Conservation (phyloP, 345 rosid species). For the Pistacia atlantica region DNA sequence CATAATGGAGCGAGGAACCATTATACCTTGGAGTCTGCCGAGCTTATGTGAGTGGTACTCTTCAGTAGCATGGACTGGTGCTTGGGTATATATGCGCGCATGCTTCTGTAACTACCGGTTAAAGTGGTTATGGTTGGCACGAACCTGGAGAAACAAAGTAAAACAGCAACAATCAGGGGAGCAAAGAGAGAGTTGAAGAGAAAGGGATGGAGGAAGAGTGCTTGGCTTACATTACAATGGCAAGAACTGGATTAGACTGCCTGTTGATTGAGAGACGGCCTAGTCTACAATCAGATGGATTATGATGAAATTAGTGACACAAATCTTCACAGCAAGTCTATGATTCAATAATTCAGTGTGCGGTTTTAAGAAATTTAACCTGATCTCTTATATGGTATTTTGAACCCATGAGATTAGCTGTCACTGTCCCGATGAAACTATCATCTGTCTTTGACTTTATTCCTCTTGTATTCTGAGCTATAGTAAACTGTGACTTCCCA, state of each 20-base stretch:
- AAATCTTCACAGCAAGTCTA: not conserved
- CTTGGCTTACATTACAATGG: slow-evolving; percentile 65
- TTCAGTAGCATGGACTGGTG: slow-evolving; percentile 75
- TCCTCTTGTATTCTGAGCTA: slow-evolving; percentile 78
- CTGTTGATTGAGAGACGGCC: slow-evolving; percentile 42
- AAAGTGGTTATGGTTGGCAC: slow-evolving; percentile 81
- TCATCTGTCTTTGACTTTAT: slow-evolving; percentile 63
- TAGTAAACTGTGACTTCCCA: slow-evolving; percentile 64
- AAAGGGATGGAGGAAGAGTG: slow-evolving; percentile 9
- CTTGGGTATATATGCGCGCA: slow-evolving; percentile 71
- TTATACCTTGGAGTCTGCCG: slow-evolving; percentile 1
- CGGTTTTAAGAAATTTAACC: slow-evolving; percentile 33
- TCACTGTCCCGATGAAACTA: slow-evolving; percentile 67
- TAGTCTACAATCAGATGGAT: slow-evolving; percentile 43
- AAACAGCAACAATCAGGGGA: not conserved
- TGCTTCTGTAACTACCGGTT: slow-evolving; percentile 79
- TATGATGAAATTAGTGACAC: slow-evolving; percentile 11
- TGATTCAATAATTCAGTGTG: not conserved
- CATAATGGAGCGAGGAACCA: not conserved
- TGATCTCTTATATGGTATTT: slow-evolving; percentile 86
- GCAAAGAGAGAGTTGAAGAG: not conserved
- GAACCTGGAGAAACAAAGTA: slow-evolving; percentile 48
- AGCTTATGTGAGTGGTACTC: slow-evolving; percentile 53
- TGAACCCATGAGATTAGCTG: slow-evolving; percentile 87
- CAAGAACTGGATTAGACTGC: slow-evolving; percentile 59